Base-by-base conservation (phyloP, 352 stramenopile genomes). In the Pythium vanterpoolii region DNA sequence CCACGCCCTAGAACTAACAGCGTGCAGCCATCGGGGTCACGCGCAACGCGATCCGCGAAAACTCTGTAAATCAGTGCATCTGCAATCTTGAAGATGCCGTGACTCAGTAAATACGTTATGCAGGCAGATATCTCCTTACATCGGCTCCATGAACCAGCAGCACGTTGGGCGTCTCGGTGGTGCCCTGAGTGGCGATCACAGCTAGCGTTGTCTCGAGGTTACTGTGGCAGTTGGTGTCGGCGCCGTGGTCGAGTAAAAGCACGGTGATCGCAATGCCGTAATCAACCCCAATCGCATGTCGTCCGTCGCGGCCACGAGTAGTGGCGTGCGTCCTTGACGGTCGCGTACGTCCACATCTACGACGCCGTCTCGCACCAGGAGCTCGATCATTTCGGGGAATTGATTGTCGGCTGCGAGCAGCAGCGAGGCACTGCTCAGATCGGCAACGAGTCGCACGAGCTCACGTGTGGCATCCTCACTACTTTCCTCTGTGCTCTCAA, bases 231-330 rank as follows among this genome's bases (percentile, higher is more conserved):
- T 64, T 60, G 1, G 62, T 40, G n/a, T 64, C 55, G 16, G 55
- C 62, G n/a, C 62, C 62, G 27, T 60, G 49, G 31, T 34, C 62
- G 16, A 69, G 62, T n/a, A 68, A n/a, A n/a, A n/a, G n/a, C n/a
- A n/a, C n/a, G n/a, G n/a, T n/a, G n/a, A n/a, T n/a, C n/a, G n/a
- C n/a, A n/a, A n/a, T n/a, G n/a, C n/a, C n/a, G n/a, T n/a, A n/a
- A n/a, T n/a, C n/a, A n/a, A n/a, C n/a, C n/a, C n/a, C n/a, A n/a
- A n/a, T n/a, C n/a, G n/a, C n/a, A n/a, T n/a, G n/a, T n/a, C n/a
- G n/a, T n/a, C n/a, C n/a, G n/a, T n/a, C n/a, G n/a, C n/a, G n/a
- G n/a, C n/a, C n/a, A n/a, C n/a, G n/a, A n/a, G n/a, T n/a, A n/a
- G n/a, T n/a, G n/a, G n/a, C n/a, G n/a, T n/a, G n/a, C n/a, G n/a